phyloP scores from a whole-genome alignment of 2,329 filamentous ascomycete genomes.

The Penicillium sumatraense region DNA sequence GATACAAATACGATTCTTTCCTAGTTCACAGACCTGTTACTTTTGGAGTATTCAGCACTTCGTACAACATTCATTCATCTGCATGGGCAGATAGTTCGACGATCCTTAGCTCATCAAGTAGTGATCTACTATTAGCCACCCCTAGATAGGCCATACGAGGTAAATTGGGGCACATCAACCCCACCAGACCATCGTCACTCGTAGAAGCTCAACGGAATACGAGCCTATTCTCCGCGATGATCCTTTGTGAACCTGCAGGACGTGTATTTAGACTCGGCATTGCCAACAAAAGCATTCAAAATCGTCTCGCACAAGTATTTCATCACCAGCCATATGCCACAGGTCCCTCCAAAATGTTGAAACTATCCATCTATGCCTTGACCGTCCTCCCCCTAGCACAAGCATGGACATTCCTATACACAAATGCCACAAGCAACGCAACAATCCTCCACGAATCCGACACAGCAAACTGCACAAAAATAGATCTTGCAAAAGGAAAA shows the following conservation, averaged over 20 bases:
- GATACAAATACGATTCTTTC: background rate
- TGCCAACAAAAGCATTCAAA: background rate
- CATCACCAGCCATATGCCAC: background rate
- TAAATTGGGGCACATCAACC: background rate
- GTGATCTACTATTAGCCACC: background rate
- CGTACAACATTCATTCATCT: background rate
- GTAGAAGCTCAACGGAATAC: background rate
- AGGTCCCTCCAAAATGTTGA: background rate
- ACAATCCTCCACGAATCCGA: conserved; percentile 13
- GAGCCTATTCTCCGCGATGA: background rate
- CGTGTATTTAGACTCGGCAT: background rate
- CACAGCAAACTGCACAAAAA: conserved; percentile 10
- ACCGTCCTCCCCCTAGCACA: conserved; percentile 5
- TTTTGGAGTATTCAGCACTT: background rate
- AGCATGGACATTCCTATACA: conserved; percentile 22
- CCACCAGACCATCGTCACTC: background rate
- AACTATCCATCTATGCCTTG: background rate
- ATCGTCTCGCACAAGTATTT: background rate
- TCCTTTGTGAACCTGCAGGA: background rate
- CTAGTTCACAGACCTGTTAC: background rate
- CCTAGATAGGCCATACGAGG: background rate
- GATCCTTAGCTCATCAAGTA: background rate
- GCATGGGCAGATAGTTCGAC: background rate
- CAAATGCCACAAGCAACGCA: conserved; percentile 15
- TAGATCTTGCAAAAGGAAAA: conserved; percentile 12